Percentiles rank a stretch among this genome's conserved stretches.
phyloP scores from a whole-genome alignment of 1,284 basidiomycete genomes.

The Inonotus hispidus region DNA sequence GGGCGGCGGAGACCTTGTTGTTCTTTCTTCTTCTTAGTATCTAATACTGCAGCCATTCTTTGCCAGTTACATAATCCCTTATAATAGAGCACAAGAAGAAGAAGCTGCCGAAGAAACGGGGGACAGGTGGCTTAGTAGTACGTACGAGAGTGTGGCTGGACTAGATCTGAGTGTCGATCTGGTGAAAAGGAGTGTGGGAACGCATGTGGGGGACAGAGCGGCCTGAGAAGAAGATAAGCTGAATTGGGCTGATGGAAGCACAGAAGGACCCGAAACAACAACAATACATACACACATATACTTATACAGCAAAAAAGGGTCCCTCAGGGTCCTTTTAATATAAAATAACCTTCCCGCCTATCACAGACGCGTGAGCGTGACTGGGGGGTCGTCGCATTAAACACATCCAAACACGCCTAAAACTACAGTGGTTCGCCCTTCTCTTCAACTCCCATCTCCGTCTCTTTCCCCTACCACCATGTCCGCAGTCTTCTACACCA shows the following conservation, averaged over 20 bases:
- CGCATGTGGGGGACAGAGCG: background rate
- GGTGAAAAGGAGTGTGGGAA: slow-evolving; percentile 6
- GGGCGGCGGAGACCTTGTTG: background rate
- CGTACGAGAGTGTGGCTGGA: background rate
- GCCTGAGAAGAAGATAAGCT: slow-evolving; percentile 5
- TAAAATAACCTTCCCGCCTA: slow-evolving; percentile 12
- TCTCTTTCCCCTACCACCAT: background rate
- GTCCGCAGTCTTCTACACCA: background rate
- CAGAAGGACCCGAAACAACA: slow-evolving; percentile 1
- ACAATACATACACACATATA: too few relatives aligned
- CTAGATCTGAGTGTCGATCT: slow-evolving; percentile 4
- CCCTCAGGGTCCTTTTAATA: background rate
- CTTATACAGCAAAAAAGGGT: slow-evolving; percentile 5
- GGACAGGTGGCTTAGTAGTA: background rate
- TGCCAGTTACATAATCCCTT: background rate
- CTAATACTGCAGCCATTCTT: slow-evolving; percentile 2
- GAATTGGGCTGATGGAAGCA: background rate
- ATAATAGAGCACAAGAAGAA: background rate
- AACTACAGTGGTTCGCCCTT: background rate
- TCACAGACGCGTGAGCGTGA: slow-evolving; percentile 2
- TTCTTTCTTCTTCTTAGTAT: background rate
- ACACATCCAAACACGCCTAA: slow-evolving; percentile 11
- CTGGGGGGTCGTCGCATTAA: slow-evolving; percentile 6
- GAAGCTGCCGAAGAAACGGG: background rate
- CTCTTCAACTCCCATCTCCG: background rate